Conservation (phyloP, 495 filamentous ascomycete species). For the Terfezia boudieri region DNA sequence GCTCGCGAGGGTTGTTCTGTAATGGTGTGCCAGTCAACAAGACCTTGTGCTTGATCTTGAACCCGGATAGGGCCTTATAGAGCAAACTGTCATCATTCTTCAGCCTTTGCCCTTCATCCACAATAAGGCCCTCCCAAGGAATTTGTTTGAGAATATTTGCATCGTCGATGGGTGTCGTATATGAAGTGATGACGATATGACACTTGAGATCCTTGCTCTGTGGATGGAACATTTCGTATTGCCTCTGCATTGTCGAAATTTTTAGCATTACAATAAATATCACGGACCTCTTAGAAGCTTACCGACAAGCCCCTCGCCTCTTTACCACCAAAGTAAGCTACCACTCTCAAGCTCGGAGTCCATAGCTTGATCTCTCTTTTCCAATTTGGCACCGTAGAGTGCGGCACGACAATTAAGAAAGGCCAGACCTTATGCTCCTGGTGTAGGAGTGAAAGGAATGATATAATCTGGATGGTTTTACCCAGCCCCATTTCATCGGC, state of each 20-base stretch:
- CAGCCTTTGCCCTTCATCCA: constrained; percentile 89
- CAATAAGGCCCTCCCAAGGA: constrained; percentile 70
- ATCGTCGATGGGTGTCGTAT: constrained; percentile 54
- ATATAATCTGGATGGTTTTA: constrained; percentile 91
- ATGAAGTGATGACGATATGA: constrained; percentile 87
- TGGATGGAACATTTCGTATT: constrained; percentile 63
- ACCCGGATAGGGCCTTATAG: constrained; percentile 44
- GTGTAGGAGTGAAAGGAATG: constrained; percentile 53
- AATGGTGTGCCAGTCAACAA: constrained; percentile 78
- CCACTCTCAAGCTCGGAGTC: constrained; percentile 66
- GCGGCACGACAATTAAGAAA: constrained; percentile 81
- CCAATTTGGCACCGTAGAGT: constrained; percentile 92
- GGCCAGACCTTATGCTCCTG: constrained; percentile 69
- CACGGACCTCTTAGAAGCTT: constrained; percentile 30
- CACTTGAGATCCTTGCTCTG: constrained; percentile 37
- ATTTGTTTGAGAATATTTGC: constrained; percentile 41
- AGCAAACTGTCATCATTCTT: constrained; percentile 79
- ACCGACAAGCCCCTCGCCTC: constrained; percentile 27
- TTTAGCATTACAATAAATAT: background rate
- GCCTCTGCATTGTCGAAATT: constrained; percentile 9
- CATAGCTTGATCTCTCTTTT: constrained; percentile 87
- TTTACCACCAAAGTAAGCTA: constrained; percentile 67
- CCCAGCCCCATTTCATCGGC: constrained; percentile 98
- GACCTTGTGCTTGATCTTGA: constrained; percentile 58
- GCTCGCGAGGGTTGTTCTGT: constrained; percentile 82